phyloP scores from a whole-genome alignment of 306 rosid genomes.

The Phaseolus lunatus region DNA sequence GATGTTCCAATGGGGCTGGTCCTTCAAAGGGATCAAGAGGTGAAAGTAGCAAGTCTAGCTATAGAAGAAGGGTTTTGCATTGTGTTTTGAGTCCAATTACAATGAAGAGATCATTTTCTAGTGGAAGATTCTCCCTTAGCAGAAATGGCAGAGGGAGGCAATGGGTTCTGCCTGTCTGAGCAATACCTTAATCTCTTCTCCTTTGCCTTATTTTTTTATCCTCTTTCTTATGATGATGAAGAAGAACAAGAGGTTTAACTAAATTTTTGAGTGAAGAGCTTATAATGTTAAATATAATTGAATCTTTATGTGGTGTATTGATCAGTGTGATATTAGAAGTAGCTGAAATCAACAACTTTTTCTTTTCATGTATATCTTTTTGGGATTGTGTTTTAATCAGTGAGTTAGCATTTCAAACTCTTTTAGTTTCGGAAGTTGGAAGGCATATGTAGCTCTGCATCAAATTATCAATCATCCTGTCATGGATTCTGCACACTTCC shows the following conservation, averaged over 20 bases:
- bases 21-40: slow-evolving; percentile 63
- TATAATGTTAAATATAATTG: slow-evolving; percentile 16
- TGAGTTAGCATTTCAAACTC: slow-evolving; percentile 29
- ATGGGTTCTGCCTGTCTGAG: slow-evolving; percentile 60
- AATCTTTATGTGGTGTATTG: slow-evolving; percentile 23
- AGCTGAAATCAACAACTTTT: not conserved
- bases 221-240: slow-evolving; percentile 9
- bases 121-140: slow-evolving; percentile 72
- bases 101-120: slow-evolving; percentile 91
- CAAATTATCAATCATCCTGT: not conserved
- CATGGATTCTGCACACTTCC: not conserved
- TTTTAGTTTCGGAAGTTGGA: too few relatives aligned
- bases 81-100: slow-evolving; percentile 72
- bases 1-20: slow-evolving; percentile 51
- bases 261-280: slow-evolving; percentile 44
- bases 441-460: not conserved
- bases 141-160: slow-evolving; percentile 68
- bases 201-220: not conserved
- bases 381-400: slow-evolving; percentile 11
- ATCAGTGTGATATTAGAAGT: slow-evolving; percentile 38
- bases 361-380: slow-evolving; percentile 2
- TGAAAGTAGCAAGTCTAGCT: slow-evolving; percentile 57
- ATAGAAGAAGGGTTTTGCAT: slow-evolving; percentile 60
- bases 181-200: not conserved
- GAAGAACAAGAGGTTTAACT: slow-evolving; percentile 38